Percentiles rank a stretch among this genome's conserved stretches.
Conservation (phyloP, 2,329 filamentous ascomycete species). For the Domatiomyces catenatus region DNA sequence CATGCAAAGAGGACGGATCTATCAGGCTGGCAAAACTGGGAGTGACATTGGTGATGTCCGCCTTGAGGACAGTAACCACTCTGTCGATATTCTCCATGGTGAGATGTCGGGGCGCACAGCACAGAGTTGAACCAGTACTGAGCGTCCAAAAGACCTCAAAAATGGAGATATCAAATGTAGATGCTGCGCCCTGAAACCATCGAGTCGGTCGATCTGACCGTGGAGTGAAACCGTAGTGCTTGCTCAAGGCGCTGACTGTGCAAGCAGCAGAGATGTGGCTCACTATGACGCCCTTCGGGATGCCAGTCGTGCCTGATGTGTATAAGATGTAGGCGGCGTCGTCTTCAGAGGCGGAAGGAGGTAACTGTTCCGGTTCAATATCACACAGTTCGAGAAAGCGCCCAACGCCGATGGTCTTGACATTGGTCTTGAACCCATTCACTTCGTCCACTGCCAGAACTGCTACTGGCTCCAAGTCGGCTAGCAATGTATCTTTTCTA, state of each 20-base stretch:
- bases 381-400: no score
- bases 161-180: conserved; percentile 13
- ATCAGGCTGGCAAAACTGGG: conserved; percentile 20
- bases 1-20: conserved; percentile 23
- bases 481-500: conserved; percentile 19
- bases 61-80: conserved; percentile 29
- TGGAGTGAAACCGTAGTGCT: no score
- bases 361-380: no score
- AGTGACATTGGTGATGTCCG: conserved; percentile 39
- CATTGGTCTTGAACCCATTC: no score
- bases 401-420: no score
- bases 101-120: conserved; percentile 22
- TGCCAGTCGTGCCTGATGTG: no score
- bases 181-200: conserved; percentile 11
- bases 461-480: conserved; percentile 14
- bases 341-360: no score
- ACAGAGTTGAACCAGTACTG: conserved; percentile 9
- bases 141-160: conserved; percentile 12
- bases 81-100: conserved; percentile 28
- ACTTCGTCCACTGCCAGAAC: not conserved
- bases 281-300: not conserved
- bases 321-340: no score
- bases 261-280: not conserved
- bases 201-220: not conserved
- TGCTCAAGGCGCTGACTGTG: no score